A percentile compares a stretch with the other conserved stretches of the same genome.
These are phyloP conservation scores for Adansonia digitata DNA, from an alignment of 345 rosid genomes.

Conservation along the genomic window DNA sequence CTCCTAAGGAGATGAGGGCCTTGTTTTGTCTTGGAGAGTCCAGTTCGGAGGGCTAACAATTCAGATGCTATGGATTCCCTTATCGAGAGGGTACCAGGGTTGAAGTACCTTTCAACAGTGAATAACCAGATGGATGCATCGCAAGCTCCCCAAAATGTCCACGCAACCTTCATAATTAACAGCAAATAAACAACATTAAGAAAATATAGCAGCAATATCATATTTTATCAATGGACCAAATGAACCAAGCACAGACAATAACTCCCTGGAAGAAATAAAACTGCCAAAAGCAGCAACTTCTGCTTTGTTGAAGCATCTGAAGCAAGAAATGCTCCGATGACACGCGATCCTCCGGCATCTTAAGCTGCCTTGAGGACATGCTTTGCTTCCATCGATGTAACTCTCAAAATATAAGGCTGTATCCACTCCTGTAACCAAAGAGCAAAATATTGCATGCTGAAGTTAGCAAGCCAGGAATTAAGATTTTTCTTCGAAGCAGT, in stretches of 20 bases:
- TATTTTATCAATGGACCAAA: background rate
- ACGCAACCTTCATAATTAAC: constrained; percentile 45
- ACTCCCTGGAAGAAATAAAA: constrained; percentile 3
- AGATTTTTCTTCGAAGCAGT: background rate
- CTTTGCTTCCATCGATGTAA: constrained; percentile 69
- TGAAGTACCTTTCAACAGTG: constrained; percentile 77
- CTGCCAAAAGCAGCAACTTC: constrained; percentile 31
- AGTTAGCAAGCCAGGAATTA: too few relatives aligned
- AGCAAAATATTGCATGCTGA: background rate
- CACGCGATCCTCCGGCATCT: constrained; percentile 81
- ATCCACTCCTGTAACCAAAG: constrained; percentile 53
- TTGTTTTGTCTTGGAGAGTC: constrained; percentile 69
- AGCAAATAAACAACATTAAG: background rate
- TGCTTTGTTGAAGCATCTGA: constrained; percentile 68
- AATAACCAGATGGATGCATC: constrained; percentile 65
- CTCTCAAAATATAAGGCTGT: constrained; percentile 62
- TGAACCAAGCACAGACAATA: background rate
- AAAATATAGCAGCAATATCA: background rate
- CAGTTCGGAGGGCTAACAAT: constrained; percentile 49
- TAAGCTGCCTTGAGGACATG: constrained; percentile 63
- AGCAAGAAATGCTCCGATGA: constrained; percentile 76
- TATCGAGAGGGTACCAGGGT: constrained; percentile 56
- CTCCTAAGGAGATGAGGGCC: constrained; percentile 77
- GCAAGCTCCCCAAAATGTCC: constrained; percentile 86
- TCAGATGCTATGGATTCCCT: constrained; percentile 75